Conservation (phyloP, 345 rosid species). For the Kandelia obovata region DNA sequence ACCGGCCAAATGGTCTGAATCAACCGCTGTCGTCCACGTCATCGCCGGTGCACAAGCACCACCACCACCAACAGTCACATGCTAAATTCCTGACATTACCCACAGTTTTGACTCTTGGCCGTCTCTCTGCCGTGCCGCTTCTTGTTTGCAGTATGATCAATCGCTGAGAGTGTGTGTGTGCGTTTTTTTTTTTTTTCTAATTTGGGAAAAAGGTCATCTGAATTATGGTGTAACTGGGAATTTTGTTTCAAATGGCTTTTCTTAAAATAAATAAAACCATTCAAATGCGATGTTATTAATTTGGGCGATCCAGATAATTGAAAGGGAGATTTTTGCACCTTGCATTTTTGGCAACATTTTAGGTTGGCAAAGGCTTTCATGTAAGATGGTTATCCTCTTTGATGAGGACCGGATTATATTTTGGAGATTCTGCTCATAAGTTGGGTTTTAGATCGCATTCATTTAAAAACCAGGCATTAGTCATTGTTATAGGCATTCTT, state of each 20-base stretch:
- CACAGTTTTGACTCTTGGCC: slow-evolving; percentile 85
- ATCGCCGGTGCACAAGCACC: slow-evolving; percentile 27
- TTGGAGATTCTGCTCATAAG: too few species aligned
- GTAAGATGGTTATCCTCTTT: too few species aligned
- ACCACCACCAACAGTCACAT: slow-evolving; percentile 27
- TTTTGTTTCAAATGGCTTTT: not conserved
- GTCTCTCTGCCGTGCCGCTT: slow-evolving; percentile 90
- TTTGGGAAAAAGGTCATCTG: not conserved
- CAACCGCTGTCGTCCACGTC: slow-evolving; percentile 18
- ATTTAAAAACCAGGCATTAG: not conserved
- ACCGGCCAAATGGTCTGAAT: slow-evolving; percentile 21
- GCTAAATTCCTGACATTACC: slow-evolving; percentile 81
- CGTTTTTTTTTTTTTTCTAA: not conserved
- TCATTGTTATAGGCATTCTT: not conserved
- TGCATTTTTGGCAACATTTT: too few species aligned
- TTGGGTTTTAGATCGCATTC: not conserved
- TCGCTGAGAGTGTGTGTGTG: not conserved
- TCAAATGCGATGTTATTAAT: too few species aligned
- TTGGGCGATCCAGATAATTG: too few species aligned
- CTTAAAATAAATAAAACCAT: not conserved
- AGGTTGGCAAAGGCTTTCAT: too few species aligned
- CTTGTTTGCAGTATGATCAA: slow-evolving; percentile 57
- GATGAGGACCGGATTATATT: too few species aligned
- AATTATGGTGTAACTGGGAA: not conserved
- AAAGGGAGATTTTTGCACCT: too few species aligned